These are phyloP conservation scores for Mariannaea elegans DNA, from an alignment of 2,329 filamentous ascomycete genomes.

Conservation along the genomic window DNA sequence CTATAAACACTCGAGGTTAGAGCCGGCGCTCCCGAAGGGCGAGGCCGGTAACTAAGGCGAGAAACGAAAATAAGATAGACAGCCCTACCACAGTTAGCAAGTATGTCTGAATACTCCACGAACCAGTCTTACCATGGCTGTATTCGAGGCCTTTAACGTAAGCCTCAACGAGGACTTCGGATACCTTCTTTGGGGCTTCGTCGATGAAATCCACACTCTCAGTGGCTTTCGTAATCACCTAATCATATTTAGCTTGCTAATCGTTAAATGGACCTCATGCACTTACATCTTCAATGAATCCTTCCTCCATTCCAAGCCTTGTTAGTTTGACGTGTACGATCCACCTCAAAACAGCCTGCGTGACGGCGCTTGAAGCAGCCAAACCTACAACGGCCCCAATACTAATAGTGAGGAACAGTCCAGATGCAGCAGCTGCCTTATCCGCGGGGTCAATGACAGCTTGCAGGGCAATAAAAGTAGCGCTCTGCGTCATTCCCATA, in stretches of 20 bases:
- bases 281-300: slow-evolving; percentile 21
- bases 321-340: slow-evolving; percentile 19
- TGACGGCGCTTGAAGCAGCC: slow-evolving; percentile 48
- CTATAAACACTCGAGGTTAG: neutral
- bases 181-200: slow-evolving; percentile 22
- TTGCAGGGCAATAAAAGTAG: slow-evolving; percentile 54
- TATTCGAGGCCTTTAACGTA: slow-evolving; percentile 33
- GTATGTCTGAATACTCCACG: too few relatives aligned
- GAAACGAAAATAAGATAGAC: slow-evolving; percentile 16
- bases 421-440: slow-evolving; percentile 52
- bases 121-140: slow-evolving; percentile 24
- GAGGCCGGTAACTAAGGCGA: neutral
- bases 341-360: slow-evolving; percentile 20
- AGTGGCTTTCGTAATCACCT: slow-evolving; percentile 30
- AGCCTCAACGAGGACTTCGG: slow-evolving; percentile 16
- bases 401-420: slow-evolving; percentile 50
- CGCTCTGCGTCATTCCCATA: slow-evolving; percentile 51
- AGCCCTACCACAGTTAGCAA: slow-evolving; percentile 5
- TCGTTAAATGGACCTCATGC: neutral
- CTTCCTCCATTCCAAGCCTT: slow-evolving; percentile 21
- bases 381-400: slow-evolving; percentile 51
- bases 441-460: slow-evolving; percentile 49
- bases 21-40: neutral
- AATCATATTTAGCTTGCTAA: rapidly evolving
- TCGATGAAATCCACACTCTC: slow-evolving; percentile 32